Base-by-base conservation (phyloP, 371 early-diverging fungal genomes). In the Apophysomyces elegans region DNA sequence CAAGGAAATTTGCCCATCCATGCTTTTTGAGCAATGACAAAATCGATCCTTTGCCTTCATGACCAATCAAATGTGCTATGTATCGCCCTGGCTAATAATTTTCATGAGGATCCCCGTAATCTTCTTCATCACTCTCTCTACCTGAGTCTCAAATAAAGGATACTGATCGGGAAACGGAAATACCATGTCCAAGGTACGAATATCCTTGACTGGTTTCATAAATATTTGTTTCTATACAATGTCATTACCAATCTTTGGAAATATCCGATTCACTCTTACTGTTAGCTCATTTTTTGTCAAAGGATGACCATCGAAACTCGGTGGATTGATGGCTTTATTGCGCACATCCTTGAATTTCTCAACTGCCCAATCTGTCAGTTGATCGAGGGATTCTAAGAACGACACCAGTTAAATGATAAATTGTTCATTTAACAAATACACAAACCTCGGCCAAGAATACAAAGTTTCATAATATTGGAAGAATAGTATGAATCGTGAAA, bases 401-500 rank as follows among this genome's bases (percentile, higher is more conserved):
- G 63, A 58, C 47, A 35, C 37, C 45, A 47, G 45, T 56, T 37
- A 46, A 56, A 46, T 32, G 37, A 32, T 13, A 16, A n/a, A 41
- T 54, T 7, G n/a, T 21, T 58, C 46, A 37, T 37, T 12, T 58
- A 50, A 65, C 32, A 26, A 26, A 2, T 26, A 26, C 16, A 46
- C 46, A 45, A n/a, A 46, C 92, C 92, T 79, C 90, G 85, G 9
- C 99, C 99, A 21, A 94, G 76, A 21, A 98, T 85, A 50, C 91
- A 94, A n/a, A 96, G 83, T 70, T 91, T 92, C 98, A 97, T 98
- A 39, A 95, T 90, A 71, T 97, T 95, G 16, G 97, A 91, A 36
- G 95, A 95, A 73, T 98, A 98, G 75, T 93, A 94, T 56, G 80
- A 77, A 14, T 87, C 85, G 71, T 98, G 93, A 69, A 97, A 97